A percentile compares a stretch with the other conserved stretches of the same genome.
Conservation (phyloP, 2,329 filamentous ascomycete species). For the Sporothrix inflata region DNA sequence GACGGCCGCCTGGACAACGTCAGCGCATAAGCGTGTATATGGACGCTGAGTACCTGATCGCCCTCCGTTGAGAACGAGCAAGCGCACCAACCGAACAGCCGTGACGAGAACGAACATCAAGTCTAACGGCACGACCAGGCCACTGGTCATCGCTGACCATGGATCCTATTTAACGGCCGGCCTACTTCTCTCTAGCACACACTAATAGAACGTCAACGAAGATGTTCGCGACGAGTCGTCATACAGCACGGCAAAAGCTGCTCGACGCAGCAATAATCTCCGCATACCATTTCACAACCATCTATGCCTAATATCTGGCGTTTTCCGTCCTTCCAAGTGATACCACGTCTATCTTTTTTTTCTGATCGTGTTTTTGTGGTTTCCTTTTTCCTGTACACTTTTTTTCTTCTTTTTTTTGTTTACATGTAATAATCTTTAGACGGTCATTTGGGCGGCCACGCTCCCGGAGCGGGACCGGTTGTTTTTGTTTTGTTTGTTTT, state of each 20-base stretch:
- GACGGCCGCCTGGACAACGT: slow-evolving; percentile 30
- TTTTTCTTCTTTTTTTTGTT: neutral
- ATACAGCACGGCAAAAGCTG: slow-evolving; percentile 1
- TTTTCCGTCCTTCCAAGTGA: slow-evolving; percentile 20
- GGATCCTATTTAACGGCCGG: no score
- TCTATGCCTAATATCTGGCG: neutral
- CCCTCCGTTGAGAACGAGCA: neutral
- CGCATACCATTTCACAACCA: neutral
- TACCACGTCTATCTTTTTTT: slow-evolving; percentile 19
- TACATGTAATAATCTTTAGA: neutral
- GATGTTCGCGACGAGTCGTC: neutral
- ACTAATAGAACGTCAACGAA: neutral
- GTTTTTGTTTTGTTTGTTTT: neutral
- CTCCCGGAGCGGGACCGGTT: neutral
- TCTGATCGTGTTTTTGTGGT: neutral
- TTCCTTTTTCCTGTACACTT: neutral
- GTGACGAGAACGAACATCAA: slow-evolving; percentile 10
- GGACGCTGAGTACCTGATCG: no score
- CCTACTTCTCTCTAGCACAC: slow-evolving; percentile 4
- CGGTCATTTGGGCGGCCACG: neutral
- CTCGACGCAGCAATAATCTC: neutral
- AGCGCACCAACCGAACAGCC: neutral
- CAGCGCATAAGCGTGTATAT: slow-evolving; percentile 26
- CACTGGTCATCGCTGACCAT: neutral
- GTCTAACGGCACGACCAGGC: no score